These are phyloP conservation scores for Phytophthora constricta DNA, from an alignment of 352 stramenopile species.

Conservation along the genomic window DNA sequence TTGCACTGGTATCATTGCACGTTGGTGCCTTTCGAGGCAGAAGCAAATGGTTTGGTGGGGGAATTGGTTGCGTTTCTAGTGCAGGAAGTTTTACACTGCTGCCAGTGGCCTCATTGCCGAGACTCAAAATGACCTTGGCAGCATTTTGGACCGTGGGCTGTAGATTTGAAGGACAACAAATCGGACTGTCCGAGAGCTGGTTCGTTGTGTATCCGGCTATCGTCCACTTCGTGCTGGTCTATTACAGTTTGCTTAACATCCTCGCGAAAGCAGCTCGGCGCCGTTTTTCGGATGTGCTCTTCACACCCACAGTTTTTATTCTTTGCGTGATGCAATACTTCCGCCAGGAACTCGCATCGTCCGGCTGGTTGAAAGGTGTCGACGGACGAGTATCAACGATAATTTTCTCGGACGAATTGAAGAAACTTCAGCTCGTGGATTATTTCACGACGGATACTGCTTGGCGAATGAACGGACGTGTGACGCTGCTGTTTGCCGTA, in stretches of 20 bases:
- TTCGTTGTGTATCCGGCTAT: background rate
- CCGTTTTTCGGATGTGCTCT: conserved; percentile 21
- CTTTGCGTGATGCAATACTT: conserved; percentile 28
- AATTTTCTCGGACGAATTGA: conserved; percentile 8
- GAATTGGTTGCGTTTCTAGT: conserved; percentile 4
- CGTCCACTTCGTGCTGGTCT: background rate
- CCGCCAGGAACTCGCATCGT: conserved; percentile 10
- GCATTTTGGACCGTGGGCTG: background rate
- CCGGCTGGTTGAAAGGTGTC: conserved; percentile 6
- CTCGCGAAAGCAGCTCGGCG: conserved; percentile 25
- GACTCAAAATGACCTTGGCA: background rate
- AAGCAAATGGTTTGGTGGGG: background rate
- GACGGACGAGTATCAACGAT: conserved; percentile 18
- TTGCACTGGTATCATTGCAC: background rate
- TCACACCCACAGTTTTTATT: conserved; percentile 31
- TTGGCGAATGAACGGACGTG: conserved; percentile 30
- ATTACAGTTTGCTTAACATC: conserved; percentile 38
- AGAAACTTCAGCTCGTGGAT: conserved; percentile 15
- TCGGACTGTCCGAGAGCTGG: background rate
- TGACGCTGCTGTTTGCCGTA: conserved; percentile 16
- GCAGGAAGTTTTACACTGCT: background rate
- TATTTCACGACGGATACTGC: conserved; percentile 25
- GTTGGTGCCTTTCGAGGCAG: conserved; percentile 2
- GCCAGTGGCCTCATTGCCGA: background rate
- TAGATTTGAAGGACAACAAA: background rate